Conservation (phyloP, 2,329 filamentous ascomycete species). For the Colletotrichum sp. region DNA sequence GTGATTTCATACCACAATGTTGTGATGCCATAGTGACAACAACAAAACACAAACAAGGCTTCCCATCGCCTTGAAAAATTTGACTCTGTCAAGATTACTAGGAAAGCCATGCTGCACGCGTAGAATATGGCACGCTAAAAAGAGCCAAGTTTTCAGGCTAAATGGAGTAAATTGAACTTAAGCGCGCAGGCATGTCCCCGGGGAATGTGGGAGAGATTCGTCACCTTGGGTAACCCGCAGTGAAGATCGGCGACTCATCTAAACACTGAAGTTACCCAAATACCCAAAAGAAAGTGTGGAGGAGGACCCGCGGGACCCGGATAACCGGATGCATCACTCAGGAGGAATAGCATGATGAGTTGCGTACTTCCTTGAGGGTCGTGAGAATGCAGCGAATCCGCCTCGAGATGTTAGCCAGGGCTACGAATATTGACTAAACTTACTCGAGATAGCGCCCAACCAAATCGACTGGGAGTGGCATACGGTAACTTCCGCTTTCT, state of each 20-base stretch:
- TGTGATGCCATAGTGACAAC: background rate
- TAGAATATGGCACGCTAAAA: background rate
- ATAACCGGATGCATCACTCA: background rate
- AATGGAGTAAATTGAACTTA: background rate
- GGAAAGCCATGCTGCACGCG: background rate
- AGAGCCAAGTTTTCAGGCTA: background rate
- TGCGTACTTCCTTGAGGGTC: background rate
- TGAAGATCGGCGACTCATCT: background rate
- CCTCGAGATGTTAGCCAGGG: background rate
- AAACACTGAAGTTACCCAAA: background rate
- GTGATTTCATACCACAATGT: background rate
- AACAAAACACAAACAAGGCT: background rate
- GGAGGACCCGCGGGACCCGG: background rate
- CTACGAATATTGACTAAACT: background rate
- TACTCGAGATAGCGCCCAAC: background rate
- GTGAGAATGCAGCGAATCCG: background rate
- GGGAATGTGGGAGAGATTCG: background rate
- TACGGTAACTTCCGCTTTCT: background rate
- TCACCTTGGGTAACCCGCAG: background rate
- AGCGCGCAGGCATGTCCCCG: background rate
- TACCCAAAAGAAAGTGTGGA: background rate
- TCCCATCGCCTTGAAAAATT: background rate
- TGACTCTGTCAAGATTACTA: background rate
- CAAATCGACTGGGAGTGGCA: fast-evolving
- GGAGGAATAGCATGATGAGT: background rate